phyloP scores from a whole-genome alignment of 257 asterid genomes.

The Linaria vulgaris region DNA sequence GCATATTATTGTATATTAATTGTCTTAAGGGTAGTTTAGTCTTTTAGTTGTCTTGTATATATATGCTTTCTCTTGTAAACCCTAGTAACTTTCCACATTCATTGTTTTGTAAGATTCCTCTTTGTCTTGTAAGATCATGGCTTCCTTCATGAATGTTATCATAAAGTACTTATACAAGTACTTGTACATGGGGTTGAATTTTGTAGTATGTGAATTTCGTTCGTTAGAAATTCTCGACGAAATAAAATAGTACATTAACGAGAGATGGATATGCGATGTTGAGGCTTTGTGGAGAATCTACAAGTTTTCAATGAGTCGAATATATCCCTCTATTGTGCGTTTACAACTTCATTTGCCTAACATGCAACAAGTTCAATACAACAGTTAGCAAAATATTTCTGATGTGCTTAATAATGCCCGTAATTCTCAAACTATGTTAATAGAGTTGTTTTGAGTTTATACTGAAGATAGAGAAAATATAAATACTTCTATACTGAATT shows the following conservation, averaged over 20 bases:
- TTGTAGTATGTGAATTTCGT: background rate
- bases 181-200: background rate
- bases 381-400: too few relatives aligned
- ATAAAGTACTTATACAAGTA: slow-evolving; percentile 13
- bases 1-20: too few relatives aligned
- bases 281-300: background rate
- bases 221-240: background rate
- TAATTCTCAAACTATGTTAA: background rate
- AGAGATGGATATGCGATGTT: slow-evolving; percentile 1
- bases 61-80: too few relatives aligned
- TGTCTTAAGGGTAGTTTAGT: too few relatives aligned
- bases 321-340: background rate
- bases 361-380: background rate
- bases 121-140: too few relatives aligned
- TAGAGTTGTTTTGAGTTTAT: too few relatives aligned
- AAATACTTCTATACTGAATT: background rate
- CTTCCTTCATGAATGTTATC: too few relatives aligned
- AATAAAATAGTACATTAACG: background rate
- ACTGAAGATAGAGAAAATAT: background rate
- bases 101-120: too few relatives aligned
- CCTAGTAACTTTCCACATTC: too few relatives aligned
- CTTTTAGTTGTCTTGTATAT: too few relatives aligned
- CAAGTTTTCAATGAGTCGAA: background rate
- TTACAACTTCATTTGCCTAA: too few relatives aligned
- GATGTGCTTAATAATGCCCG: background rate